These are phyloP conservation scores for Macadamia integrifolia DNA, from an alignment of 164 flowering plant genomes.

Conservation along the genomic window DNA sequence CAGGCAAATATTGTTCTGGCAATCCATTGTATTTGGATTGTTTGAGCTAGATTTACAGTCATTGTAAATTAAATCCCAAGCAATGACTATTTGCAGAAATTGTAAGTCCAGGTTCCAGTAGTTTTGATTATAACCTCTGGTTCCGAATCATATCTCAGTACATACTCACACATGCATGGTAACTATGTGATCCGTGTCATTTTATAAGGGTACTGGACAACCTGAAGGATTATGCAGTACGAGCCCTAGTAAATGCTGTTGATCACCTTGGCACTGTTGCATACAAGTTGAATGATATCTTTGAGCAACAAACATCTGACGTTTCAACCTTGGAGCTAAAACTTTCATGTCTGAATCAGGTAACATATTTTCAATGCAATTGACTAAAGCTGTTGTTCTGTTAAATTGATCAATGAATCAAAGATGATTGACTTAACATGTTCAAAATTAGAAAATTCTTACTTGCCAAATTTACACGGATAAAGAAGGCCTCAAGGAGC, in stretches of 20 bases:
- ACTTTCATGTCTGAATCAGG: constrained; percentile 74
- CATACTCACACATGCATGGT: neutral
- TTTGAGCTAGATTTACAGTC: too few species aligned
- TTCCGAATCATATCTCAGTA: too few species aligned
- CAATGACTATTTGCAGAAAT: too few species aligned
- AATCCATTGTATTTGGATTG: too few species aligned
- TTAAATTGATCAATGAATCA: neutral
- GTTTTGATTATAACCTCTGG: too few species aligned
- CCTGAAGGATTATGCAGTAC: constrained; percentile 88
- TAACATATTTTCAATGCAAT: constrained; percentile 16
- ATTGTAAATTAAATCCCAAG: too few species aligned
- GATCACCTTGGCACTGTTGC: constrained; percentile 99
- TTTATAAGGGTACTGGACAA: constrained; percentile 77
- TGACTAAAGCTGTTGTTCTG: constrained; percentile 1
- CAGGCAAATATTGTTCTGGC: too few species aligned
- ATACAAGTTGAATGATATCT: constrained; percentile 77
- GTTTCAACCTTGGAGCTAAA: constrained; percentile 64
- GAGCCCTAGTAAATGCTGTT: constrained; percentile 94
- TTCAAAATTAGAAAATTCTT: constrained; percentile 55
- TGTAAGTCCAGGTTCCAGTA: too few species aligned
- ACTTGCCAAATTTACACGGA: constrained; percentile 73
- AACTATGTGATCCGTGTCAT: constrained; percentile 1
- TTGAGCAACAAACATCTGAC: constrained; percentile 77
- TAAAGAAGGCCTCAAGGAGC: constrained; percentile 84
- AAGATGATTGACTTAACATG: constrained; percentile 15